Evolutionary conservation across 2,329 filamentous ascomycete genomes (phyloP), one percentile per base, ranked within the genome.

Genomic region (Aspergillus candidus): DNA sequence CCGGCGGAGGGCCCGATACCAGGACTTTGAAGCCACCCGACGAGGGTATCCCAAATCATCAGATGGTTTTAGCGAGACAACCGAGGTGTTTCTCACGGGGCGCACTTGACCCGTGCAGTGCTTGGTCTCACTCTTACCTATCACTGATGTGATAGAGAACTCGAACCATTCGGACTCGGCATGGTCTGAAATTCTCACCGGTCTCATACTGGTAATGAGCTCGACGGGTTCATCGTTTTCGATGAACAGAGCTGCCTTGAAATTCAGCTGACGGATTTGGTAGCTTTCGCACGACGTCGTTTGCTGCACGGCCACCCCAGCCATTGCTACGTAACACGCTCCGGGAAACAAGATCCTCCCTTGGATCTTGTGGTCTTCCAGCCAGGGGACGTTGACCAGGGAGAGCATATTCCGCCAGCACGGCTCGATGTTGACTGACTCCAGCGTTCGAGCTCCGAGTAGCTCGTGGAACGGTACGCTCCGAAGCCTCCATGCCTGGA

Each of bases 301-400:
- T n/a, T 46, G 44, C 18, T 38, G 22, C 18, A 32, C 33, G 4
- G 48, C 48, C 13, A 49, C 48, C 12, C 49, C n/a, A 11, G 46
- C 48, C 35, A 51, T 40, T n/a, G 27, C 31, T 4, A 48, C 29
- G 34, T 51, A 51, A 5, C 48, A 57, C 7, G 58, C 50, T 27
- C 49, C 59, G 2, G 59, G 59, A 35, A 54, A 60, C 2, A 63
- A 40, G 10, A 48, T 42, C 30, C 53, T 44, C 4, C 49, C 49
- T 11, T 55, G 50, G 12, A 63, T 35, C 11, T 38, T 38, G 37
- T 63, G 59, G 11, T 46, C 53, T 4, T 27, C 32, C 8, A 63
- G 37, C 59, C 58, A 61, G 6, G 56, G 53, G 11, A 58, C 27
- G 34, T 61, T 57, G 11, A 15, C 31, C 11, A 49, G 15, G 4